Conservation (phyloP, 2,329 filamentous ascomycete genomes). For the Daldinia eschscholtzii region DNA sequence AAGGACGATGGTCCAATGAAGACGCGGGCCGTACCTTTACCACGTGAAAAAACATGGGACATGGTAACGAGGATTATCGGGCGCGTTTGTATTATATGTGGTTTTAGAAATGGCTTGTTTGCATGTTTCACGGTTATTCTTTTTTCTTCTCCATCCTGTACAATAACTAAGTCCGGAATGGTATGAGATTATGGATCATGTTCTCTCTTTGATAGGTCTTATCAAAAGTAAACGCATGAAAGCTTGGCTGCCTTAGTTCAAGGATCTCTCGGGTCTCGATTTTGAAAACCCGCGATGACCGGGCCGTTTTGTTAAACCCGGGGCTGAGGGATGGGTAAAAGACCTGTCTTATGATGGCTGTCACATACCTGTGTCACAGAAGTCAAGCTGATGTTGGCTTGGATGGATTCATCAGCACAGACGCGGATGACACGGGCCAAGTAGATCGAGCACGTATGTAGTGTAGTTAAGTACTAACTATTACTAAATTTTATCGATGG, state of each 20-base stretch:
- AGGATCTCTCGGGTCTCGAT: not conserved
- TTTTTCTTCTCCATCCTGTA: constrained; percentile 36
- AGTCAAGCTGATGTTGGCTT: constrained; percentile 1
- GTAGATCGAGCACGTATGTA: not conserved
- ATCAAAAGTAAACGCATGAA: not conserved
- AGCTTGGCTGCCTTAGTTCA: not conserved
- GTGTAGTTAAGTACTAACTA: not conserved
- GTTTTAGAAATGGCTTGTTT: constrained; percentile 33
- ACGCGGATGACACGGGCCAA: not conserved
- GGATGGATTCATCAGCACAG: not conserved
- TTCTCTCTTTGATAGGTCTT: not conserved
- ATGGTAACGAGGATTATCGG: constrained; percentile 13
- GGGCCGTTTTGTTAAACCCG: not conserved
- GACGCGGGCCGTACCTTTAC: constrained; percentile 2
- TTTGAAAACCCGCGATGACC: not conserved
- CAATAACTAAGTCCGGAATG: constrained; percentile 30
- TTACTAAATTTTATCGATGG: not conserved
- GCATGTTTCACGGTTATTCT: constrained; percentile 31
- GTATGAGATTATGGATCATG: constrained; percentile 9
- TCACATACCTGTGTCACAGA: not conserved
- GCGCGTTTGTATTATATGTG: constrained; percentile 45
- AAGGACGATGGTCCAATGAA: constrained; percentile 12
- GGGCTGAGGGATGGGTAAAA: not conserved
- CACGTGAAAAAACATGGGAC: constrained; percentile 15
- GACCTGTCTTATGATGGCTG: not conserved